Percentiles rank a stretch among this genome's conserved stretches.
Evolutionary conservation across 345 rosid species (phyloP).

Genomic region (Euclidium syriacum): DNA sequence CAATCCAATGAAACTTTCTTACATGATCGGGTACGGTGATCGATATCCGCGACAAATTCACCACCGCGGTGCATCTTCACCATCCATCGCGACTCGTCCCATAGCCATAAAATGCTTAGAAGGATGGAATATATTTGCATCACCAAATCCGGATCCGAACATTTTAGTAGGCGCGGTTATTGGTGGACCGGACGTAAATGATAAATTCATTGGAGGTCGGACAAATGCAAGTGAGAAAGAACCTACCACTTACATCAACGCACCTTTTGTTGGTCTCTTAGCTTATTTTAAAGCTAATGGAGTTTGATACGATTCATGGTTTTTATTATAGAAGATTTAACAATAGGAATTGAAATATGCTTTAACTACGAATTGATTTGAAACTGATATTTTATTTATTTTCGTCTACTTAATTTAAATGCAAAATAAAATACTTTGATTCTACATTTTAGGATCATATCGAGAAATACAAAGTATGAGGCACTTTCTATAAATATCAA

Average conservation of each 20-base stretch:
- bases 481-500: background rate
- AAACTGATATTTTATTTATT: too few species aligned
- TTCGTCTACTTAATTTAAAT: too few species aligned
- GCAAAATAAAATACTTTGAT: too few species aligned
- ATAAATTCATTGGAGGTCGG: constrained; percentile 52
- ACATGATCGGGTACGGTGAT: constrained; percentile 82
- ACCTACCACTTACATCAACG: constrained; percentile 89
- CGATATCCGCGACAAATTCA: constrained; percentile 67
- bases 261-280: constrained; percentile 86
- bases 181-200: constrained; percentile 77
- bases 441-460: background rate
- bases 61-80: constrained; percentile 79
- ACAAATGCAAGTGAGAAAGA: constrained; percentile 66
- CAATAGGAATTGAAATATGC: too few species aligned
- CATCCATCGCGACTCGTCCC: constrained; percentile 51
- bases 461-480: background rate
- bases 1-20: constrained; percentile 73
- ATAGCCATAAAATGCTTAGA: constrained; percentile 44
- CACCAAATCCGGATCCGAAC: constrained; percentile 62
- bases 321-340: too few species aligned
- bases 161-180: constrained; percentile 66
- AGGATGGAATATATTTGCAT: constrained; percentile 57
- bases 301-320: too few species aligned
- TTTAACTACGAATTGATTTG: too few species aligned
- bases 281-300: constrained; percentile 82